These are phyloP conservation scores for Somion occarium DNA, from an alignment of 1,284 basidiomycete genomes.

Conservation along the genomic window DNA sequence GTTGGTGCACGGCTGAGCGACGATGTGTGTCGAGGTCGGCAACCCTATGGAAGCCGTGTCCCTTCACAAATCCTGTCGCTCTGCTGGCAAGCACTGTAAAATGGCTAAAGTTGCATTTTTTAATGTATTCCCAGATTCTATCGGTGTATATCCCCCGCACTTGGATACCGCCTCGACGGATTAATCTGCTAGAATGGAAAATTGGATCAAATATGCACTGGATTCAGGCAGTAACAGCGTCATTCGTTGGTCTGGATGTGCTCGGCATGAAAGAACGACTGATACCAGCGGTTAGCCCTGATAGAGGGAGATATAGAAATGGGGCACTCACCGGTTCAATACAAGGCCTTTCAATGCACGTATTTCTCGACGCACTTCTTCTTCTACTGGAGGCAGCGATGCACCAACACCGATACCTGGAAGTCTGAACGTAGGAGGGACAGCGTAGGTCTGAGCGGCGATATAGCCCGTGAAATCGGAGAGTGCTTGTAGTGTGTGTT, in stretches of 20 bases:
- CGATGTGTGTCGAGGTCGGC: too few relatives aligned
- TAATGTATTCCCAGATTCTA: too few relatives aligned
- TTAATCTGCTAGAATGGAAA: too few relatives aligned
- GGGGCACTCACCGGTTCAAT: constrained; percentile 46
- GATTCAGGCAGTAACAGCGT: too few relatives aligned
- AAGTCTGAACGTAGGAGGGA: constrained; percentile 29
- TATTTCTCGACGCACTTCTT: constrained; percentile 61
- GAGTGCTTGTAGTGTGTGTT: constrained; percentile 52
- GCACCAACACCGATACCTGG: constrained; percentile 23
- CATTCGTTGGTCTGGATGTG: constrained; percentile 17
- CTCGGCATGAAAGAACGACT: constrained; percentile 50
- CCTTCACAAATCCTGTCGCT: too few relatives aligned
- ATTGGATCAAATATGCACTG: too few relatives aligned
- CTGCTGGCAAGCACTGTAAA: too few relatives aligned
- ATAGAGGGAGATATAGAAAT: neutral
- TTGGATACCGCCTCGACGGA: too few relatives aligned
- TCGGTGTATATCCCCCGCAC: too few relatives aligned
- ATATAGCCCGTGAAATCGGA: constrained; percentile 66
- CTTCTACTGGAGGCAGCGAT: constrained; percentile 41
- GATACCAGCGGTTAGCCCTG: constrained; percentile 6
- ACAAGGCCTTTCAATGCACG: constrained; percentile 64
- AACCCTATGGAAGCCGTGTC: too few relatives aligned
- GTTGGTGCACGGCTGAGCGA: too few relatives aligned
- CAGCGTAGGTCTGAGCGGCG: constrained; percentile 54
- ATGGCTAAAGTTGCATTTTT: too few relatives aligned